These are phyloP conservation scores for Aegilops sharonensis DNA, from an alignment of 176 grass and related monocot genomes.

Conservation along the genomic window DNA sequence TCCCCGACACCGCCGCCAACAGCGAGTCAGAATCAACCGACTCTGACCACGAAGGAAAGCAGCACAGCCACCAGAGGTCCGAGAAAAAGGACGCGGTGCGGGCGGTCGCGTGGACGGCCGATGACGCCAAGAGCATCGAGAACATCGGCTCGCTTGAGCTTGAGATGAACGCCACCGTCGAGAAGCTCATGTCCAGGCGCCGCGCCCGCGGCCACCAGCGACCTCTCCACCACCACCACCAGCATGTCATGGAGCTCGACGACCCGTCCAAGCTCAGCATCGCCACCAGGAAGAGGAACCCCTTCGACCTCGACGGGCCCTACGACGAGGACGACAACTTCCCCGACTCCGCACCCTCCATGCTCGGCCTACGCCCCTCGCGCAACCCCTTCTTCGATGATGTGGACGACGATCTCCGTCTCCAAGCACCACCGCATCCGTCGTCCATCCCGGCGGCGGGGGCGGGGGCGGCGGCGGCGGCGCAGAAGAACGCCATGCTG, in stretches of 20 bases:
- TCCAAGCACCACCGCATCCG: neutral
- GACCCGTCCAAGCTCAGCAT: neutral
- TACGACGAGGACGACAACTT: constrained; percentile 7
- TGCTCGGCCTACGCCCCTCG: neutral
- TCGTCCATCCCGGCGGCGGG: neutral
- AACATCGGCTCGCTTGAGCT: constrained; percentile 47
- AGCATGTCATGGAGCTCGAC: constrained; percentile 29
- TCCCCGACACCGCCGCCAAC: neutral
- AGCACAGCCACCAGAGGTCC: neutral
- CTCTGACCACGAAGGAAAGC: neutral
- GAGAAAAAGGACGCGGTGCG: neutral
- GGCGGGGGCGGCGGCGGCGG: no score
- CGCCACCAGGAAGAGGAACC: constrained; percentile 22
- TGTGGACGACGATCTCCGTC: neutral
- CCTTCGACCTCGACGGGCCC: constrained; percentile 25
- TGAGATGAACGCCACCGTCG: constrained; percentile 50
- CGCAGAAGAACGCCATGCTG: neutral
- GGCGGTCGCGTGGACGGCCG: constrained; percentile 38
- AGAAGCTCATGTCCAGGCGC: constrained; percentile 49
- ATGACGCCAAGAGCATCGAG: constrained; percentile 50
- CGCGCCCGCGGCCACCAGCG: constrained; percentile 10
- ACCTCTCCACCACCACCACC: neutral
- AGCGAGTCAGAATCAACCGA: neutral
- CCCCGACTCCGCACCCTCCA: constrained; percentile 55
- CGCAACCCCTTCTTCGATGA: constrained; percentile 37